Conservation (phyloP, 2,329 filamentous ascomycete genomes). For the Colletotrichum aenigma region DNA sequence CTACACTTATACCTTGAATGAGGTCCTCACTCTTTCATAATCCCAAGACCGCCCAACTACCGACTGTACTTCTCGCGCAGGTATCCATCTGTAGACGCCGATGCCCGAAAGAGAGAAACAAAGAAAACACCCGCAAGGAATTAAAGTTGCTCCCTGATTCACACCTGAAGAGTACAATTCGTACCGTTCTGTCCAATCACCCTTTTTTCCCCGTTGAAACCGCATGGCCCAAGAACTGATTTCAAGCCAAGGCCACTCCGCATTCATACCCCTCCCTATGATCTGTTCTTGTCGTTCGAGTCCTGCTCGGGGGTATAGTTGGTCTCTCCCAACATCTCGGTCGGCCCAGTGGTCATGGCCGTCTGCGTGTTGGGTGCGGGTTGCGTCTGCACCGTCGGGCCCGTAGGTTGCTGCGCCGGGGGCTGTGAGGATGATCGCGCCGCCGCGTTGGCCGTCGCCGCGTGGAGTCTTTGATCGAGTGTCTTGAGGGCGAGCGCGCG, state of each 20-base stretch:
- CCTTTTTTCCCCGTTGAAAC: background rate
- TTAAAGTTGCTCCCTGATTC: background rate
- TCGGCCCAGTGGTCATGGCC: constrained; percentile 59
- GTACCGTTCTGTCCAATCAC: background rate
- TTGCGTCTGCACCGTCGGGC: constrained; percentile 62
- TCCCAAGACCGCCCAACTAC: background rate
- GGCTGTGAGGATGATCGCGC: constrained; percentile 36
- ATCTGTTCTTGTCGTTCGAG: constrained; percentile 33
- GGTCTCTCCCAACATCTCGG: constrained; percentile 69
- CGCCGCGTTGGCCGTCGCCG: constrained; percentile 67
- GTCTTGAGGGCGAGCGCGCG: constrained; percentile 89
- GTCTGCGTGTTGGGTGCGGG: constrained; percentile 60
- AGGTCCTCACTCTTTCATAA: background rate
- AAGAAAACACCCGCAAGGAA: background rate
- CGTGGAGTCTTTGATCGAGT: constrained; percentile 87
- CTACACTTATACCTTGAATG: background rate
- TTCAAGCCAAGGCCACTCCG: background rate
- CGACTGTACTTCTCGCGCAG: background rate
- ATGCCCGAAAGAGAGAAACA: background rate
- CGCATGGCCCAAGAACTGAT: background rate
- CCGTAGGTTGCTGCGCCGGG: constrained; percentile 45
- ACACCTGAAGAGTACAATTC: constrained; percentile 11
- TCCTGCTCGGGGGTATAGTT: constrained; percentile 72
- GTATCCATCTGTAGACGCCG: constrained; percentile 20
- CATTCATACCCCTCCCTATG: constrained; percentile 25